Percentiles rank a stretch among this genome's conserved stretches.
Conservation (phyloP, 768 basidiomycete genomes). For the Podaxis sp. region DNA sequence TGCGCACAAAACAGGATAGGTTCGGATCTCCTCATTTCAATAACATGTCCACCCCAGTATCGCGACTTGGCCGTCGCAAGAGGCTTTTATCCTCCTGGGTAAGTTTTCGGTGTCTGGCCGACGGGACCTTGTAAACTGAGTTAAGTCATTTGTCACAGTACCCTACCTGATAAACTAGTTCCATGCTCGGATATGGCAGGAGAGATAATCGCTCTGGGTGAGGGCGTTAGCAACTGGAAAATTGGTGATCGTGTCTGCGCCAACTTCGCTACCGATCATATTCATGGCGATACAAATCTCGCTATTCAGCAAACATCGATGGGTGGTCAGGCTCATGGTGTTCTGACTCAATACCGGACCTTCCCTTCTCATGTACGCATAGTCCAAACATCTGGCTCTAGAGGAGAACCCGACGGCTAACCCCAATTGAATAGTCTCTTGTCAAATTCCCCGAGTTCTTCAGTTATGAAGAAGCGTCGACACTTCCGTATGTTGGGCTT, state of each 20-base stretch:
- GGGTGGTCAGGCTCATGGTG: conserved; percentile 51
- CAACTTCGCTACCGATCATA: conserved; percentile 49
- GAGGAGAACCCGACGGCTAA: background rate
- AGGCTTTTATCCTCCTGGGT: conserved; percentile 34
- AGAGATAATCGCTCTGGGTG: conserved; percentile 49
- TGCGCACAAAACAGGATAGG: background rate
- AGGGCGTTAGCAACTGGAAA: conserved; percentile 47
- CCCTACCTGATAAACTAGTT: conserved; percentile 26
- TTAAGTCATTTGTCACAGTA: conserved; percentile 8
- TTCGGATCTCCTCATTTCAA: background rate
- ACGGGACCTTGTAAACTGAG: background rate
- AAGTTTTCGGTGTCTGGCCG: background rate
- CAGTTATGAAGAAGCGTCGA: conserved; percentile 23
- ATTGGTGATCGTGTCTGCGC: conserved; percentile 57
- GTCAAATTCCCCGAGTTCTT: conserved; percentile 56
- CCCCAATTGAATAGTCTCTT: conserved; percentile 34
- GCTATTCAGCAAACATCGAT: conserved; percentile 36
- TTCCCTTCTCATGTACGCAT: conserved; percentile 28
- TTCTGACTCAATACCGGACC: conserved; percentile 52
- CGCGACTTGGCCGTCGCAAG: conserved; percentile 49
- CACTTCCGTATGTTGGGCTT: background rate
- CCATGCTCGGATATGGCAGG: conserved; percentile 59
- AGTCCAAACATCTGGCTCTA: background rate
- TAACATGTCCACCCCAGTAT: conserved; percentile 29
- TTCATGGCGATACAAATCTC: conserved; percentile 41